phyloP scores from a whole-genome alignment of 1,139 yeast genomes.

The Komagataea norvegica region DNA sequence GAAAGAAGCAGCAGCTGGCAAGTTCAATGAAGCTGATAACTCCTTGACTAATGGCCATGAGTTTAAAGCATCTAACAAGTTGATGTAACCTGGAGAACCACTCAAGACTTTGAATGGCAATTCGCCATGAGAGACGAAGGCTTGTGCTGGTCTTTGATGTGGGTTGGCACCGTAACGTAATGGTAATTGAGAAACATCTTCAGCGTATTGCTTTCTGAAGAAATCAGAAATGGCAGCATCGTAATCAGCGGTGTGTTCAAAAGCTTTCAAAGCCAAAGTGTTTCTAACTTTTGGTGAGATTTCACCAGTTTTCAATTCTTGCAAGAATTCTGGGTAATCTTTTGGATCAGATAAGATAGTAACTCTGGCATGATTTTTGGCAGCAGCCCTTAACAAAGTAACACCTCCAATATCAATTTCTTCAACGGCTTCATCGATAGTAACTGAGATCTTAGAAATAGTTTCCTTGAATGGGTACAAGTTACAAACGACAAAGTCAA shows the following conservation, averaged over 20 bases:
- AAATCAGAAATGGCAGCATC: conserved; percentile 94
- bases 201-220: conserved; percentile 95
- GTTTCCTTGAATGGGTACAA: conserved; percentile 98
- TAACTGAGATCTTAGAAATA: conserved; percentile 89
- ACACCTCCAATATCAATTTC: conserved; percentile 99
- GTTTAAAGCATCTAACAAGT: conserved; percentile 90
- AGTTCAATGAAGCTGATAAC: conserved; percentile 84
- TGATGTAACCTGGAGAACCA: conserved; percentile 97
- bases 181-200: conserved; percentile 83
- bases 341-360: conserved; percentile 91
- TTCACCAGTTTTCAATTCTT: conserved; percentile 71
- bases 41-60: conserved; percentile 99
- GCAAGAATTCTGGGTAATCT: conserved; percentile 82
- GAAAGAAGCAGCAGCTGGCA: conserved; percentile 98
- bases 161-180: conserved; percentile 98
- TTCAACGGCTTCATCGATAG: conserved; percentile 96
- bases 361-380: conserved; percentile 95
- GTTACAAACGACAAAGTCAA: conserved; percentile 95
- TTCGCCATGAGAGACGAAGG: conserved; percentile 76
- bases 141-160: conserved; percentile 98
- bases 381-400: conserved; percentile 94
- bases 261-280: conserved; percentile 88
- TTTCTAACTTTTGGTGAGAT: conserved; percentile 72
- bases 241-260: conserved; percentile 97
- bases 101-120: conserved; percentile 89